Conservation (phyloP, 1,284 basidiomycete species). For the Cutaneotrichosporon cavernicola region DNA sequence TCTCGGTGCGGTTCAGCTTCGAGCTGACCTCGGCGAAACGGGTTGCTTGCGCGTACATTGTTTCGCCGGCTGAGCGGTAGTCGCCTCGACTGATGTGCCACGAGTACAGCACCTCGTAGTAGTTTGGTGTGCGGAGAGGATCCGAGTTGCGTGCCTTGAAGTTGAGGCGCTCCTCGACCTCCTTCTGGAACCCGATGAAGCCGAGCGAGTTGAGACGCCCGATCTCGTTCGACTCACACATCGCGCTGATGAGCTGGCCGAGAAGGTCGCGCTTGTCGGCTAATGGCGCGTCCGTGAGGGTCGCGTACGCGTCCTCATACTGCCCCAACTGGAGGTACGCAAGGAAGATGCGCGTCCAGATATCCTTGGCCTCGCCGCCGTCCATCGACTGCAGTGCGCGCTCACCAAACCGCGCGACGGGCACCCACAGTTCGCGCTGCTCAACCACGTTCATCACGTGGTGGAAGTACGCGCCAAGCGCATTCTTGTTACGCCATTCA, state of each 20-base stretch:
- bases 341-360: slow-evolving; percentile 78
- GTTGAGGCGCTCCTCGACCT: slow-evolving; percentile 83
- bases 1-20: slow-evolving; percentile 56
- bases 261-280: slow-evolving; percentile 74
- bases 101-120: slow-evolving; percentile 90
- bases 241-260: slow-evolving; percentile 76
- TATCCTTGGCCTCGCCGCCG: slow-evolving; percentile 60
- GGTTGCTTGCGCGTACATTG: slow-evolving; percentile 91
- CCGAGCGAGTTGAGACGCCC: slow-evolving; percentile 77
- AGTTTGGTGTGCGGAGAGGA: slow-evolving; percentile 78
- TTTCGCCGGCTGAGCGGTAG: slow-evolving; percentile 79
- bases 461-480: slow-evolving; percentile 70
- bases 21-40: slow-evolving; percentile 62
- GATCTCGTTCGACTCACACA: slow-evolving; percentile 87
- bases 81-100: slow-evolving; percentile 86
- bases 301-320: slow-evolving; percentile 82
- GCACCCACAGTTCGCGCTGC: slow-evolving; percentile 53
- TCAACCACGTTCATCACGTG: slow-evolving; percentile 74
- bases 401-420: slow-evolving; percentile 69
- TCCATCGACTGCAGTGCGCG: slow-evolving; percentile 62
- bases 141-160: slow-evolving; percentile 96
- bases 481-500: slow-evolving; percentile 59
- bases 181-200: slow-evolving; percentile 79
- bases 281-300: slow-evolving; percentile 69
- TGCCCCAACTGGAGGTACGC: slow-evolving; percentile 68